Conservation (phyloP, 208 protist species). For the Blechomonas ayalai region DNA sequence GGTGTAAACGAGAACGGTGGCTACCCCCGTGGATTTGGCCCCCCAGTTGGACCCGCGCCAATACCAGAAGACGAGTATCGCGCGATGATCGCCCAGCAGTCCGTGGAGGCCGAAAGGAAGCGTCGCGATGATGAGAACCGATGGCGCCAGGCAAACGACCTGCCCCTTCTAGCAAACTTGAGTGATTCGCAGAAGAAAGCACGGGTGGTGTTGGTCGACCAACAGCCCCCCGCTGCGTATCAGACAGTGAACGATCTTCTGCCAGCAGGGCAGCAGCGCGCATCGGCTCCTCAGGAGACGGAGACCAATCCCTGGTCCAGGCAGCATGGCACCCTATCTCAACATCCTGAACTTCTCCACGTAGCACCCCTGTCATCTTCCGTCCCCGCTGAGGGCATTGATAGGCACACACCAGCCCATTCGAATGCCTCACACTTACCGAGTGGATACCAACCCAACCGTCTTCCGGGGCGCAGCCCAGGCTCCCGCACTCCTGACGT, state of each 20-base stretch:
- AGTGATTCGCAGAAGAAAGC: not conserved
- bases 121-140: conserved; percentile 2
- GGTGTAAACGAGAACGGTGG: not conserved
- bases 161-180: not conserved
- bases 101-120: conserved; percentile 1
- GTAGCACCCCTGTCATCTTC: too few relatives aligned
- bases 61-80: conserved; percentile 2
- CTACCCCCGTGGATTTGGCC: not conserved
- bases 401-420: too few relatives aligned
- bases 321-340: too few relatives aligned
- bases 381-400: too few relatives aligned
- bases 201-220: conserved; percentile 1
- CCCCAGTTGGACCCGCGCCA: not conserved
- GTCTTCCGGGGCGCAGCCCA: too few relatives aligned
- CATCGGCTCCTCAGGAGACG: not conserved
- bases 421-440: too few relatives aligned
- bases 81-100: not conserved
- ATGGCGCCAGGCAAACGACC: conserved; percentile 2
- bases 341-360: too few relatives aligned
- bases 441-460: too few relatives aligned
- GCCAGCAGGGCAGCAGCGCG: not conserved
- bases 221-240: not conserved
- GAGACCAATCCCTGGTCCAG: not conserved
- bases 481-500: too few relatives aligned
- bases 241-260: not conserved